phyloP scores from a whole-genome alignment of 306 rosid genomes.

The Corylus avellana region DNA sequence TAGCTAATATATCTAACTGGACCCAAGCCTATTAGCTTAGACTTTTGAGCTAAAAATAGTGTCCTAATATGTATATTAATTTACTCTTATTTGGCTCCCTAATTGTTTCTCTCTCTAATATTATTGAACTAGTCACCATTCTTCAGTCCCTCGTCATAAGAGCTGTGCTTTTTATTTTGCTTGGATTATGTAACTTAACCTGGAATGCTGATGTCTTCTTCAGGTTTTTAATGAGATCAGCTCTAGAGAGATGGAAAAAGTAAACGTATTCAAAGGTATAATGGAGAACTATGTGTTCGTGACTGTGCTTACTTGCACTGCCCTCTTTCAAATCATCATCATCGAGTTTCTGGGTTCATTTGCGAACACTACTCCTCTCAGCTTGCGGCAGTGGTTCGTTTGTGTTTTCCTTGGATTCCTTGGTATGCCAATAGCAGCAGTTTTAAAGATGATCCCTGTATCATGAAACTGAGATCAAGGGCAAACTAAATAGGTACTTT shows the following conservation, averaged over 20 bases:
- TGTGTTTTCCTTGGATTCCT: slow-evolving; percentile 70
- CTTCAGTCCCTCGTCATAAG: background rate
- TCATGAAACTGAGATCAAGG: slow-evolving; percentile 42
- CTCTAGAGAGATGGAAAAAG: slow-evolving; percentile 97
- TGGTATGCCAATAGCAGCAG: slow-evolving; percentile 94
- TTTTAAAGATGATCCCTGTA: slow-evolving; percentile 74
- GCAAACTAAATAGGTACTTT: slow-evolving; percentile 34
- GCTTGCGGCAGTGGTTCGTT: slow-evolving; percentile 63
- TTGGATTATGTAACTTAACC: slow-evolving; percentile 8
- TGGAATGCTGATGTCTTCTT: slow-evolving; percentile 26
- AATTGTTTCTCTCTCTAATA: too few relatives aligned
- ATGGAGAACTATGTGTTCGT: slow-evolving; percentile 77
- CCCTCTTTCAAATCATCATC: slow-evolving; percentile 80
- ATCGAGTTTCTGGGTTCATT: slow-evolving; percentile 75
- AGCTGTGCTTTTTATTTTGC: slow-evolving; percentile 16
- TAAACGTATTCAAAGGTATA: slow-evolving; percentile 83
- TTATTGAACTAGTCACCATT: background rate
- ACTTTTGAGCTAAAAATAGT: too few relatives aligned
- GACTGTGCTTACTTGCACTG: slow-evolving; percentile 69
- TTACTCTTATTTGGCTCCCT: too few relatives aligned
- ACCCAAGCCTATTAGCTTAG: too few relatives aligned
- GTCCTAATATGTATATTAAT: too few relatives aligned
- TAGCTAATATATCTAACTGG: too few relatives aligned
- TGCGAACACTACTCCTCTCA: slow-evolving; percentile 86
- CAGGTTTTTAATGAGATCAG: slow-evolving; percentile 96